Base-by-base conservation (phyloP, 768 basidiomycete genomes). In the Mycena vulgaris region DNA sequence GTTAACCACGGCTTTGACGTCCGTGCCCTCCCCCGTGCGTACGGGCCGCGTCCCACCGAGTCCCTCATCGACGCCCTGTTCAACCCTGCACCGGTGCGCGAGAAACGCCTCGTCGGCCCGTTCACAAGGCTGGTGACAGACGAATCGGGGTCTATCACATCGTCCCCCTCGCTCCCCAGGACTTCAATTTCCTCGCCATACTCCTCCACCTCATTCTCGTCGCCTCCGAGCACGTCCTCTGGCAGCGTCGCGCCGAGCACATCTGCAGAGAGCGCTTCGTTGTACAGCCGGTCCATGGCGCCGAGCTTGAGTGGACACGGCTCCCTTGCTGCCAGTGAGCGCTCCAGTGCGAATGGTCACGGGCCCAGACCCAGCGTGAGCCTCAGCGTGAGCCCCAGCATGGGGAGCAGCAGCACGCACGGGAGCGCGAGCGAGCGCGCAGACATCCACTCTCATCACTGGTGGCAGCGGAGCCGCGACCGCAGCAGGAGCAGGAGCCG, bases 11-110 rank as follows among this genome's bases (percentile, higher is more conserved):
- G 78, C 4, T 85, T 87, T 66, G 82, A 84, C 71, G 78, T 84
- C 11, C 77, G 80, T 10, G 78, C 80, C 40, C 83, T 92, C 4
- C 89, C 89, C 1, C 76, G 82, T 14, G 86, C 89, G 6, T 85
- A 88, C 69, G 90, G 92, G 0, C 86, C 90, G 3, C 88, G 88
- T 48, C 89, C 89, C 13, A 94, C 93, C 0, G 93, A 94, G 78
- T 84, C 84, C 37, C 85, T 95, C 35, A 94, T 95, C 75, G 93
- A 95, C 60, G 89, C 92, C 3, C 78, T 95, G 19, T 95, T 95
- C 77, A 95, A 95, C 73, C 93, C 94, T 1, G 84, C 86, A 1
- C 86, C 84, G 1, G 87, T 87, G 13, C 82, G 82, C 4, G 83
- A 85, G 35, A 75, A 74, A 67, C 71, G 73, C 19, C 76, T 79